These are phyloP conservation scores for Metschnikowia gelsemii DNA, from an alignment of 805 yeast genomes.

Conservation along the genomic window DNA sequence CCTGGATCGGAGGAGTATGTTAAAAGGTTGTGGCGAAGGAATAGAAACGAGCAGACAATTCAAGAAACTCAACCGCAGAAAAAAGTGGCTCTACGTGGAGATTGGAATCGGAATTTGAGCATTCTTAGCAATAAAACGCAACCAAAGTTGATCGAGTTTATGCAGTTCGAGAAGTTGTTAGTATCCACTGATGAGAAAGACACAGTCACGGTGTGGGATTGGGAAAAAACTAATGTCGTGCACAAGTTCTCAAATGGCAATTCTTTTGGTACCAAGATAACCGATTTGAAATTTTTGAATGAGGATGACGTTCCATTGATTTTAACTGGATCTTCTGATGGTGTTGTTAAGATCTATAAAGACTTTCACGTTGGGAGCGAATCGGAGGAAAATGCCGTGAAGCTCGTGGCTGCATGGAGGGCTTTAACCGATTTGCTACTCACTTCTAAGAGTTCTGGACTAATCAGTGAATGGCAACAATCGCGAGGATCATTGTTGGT, in stretches of 20 bases:
- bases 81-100: slow-evolving; percentile 74
- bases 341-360: slow-evolving; percentile 84
- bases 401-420: slow-evolving; percentile 85
- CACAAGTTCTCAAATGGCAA: slow-evolving; percentile 78
- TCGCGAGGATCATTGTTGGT: slow-evolving; percentile 86
- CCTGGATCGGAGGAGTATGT: slow-evolving; percentile 88
- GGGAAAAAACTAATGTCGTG: slow-evolving; percentile 61
- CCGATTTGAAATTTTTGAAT: slow-evolving; percentile 81
- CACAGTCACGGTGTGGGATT: slow-evolving; percentile 82
- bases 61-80: slow-evolving; percentile 90
- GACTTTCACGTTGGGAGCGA: slow-evolving; percentile 50
- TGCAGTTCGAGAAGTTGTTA: slow-evolving; percentile 86
- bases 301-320: slow-evolving; percentile 89
- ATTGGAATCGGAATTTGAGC: slow-evolving; percentile 70
- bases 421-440: slow-evolving; percentile 82
- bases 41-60: slow-evolving; percentile 82
- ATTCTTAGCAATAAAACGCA: slow-evolving; percentile 72
- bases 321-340: slow-evolving; percentile 89
- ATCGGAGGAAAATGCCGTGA: slow-evolving; percentile 39
- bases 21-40: slow-evolving; percentile 82
- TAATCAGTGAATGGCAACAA: slow-evolving; percentile 95
- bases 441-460: slow-evolving; percentile 78
- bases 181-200: slow-evolving; percentile 83
- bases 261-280: slow-evolving; percentile 83
- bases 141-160: slow-evolving; percentile 73